phyloP scores from a whole-genome alignment of 176 grass and related monocot species.

The Puccinellia tenuiflora region DNA sequence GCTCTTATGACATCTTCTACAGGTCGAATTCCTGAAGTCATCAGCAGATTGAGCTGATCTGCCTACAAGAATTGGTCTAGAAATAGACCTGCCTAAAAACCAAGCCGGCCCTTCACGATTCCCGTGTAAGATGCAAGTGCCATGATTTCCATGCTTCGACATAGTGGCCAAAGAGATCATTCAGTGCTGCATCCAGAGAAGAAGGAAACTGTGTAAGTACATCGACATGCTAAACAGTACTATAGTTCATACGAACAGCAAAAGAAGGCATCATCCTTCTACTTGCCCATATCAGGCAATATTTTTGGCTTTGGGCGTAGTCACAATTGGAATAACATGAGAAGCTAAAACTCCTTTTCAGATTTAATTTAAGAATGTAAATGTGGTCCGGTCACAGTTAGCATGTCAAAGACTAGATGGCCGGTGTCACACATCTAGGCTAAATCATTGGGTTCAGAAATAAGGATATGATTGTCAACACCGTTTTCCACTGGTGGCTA shows the following conservation, averaged over 20 bases:
- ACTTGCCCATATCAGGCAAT: not conserved
- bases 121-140: conserved; percentile 48
- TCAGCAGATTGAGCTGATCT: conserved; percentile 31
- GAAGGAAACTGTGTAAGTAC: not conserved
- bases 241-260: not conserved
- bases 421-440: not conserved
- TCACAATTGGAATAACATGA: not conserved
- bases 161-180: conserved; percentile 84
- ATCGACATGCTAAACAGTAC: not conserved
- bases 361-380: not conserved
- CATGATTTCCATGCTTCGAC: conserved; percentile 90
- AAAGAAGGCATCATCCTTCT: not conserved
- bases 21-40: not conserved
- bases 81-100: conserved; percentile 16
- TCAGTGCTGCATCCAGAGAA: conserved; percentile 56
- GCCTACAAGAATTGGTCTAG: conserved; percentile 11
- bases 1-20: conserved; percentile 28
- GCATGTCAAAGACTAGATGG: not conserved
- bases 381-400: not conserved
- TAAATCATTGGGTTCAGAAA: not conserved
- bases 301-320: not conserved
- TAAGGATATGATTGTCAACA: not conserved
- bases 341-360: not conserved
- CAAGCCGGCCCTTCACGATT: not conserved
- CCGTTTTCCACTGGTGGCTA: not conserved